Percentiles rank a stretch among this genome's conserved stretches.
phyloP scores from a whole-genome alignment of 1,139 yeast species.

The Magnusiomyces tetraspermus region DNA sequence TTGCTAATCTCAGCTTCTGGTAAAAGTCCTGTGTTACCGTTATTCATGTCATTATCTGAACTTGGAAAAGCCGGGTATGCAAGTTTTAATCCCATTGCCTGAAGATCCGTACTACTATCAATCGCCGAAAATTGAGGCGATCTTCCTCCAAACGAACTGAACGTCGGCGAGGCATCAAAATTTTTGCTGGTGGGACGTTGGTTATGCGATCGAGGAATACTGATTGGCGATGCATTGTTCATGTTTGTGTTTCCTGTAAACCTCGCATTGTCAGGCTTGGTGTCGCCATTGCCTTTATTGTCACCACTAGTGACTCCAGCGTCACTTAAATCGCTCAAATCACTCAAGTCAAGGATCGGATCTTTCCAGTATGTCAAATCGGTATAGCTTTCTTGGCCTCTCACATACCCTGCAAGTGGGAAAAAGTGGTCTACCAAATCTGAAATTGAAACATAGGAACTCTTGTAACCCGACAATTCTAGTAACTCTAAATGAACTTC shows the following conservation, averaged over 20 bases:
- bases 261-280: not conserved
- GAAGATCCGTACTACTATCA: too few relatives aligned
- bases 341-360: conserved; percentile 58
- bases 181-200: too few relatives aligned
- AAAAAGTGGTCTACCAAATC: conserved; percentile 95
- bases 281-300: conserved; percentile 19
- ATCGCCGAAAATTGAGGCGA: too few relatives aligned
- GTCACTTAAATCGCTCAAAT: conserved; percentile 36
- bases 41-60: too few relatives aligned
- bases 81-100: too few relatives aligned
- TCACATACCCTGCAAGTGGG: conserved; percentile 49
- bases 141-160: too few relatives aligned
- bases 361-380: conserved; percentile 92
- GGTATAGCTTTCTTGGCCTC: conserved; percentile 47
- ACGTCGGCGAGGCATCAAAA: too few relatives aligned
- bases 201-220: too few relatives aligned
- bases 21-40: too few relatives aligned
- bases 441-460: conserved; percentile 80
- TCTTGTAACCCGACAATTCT: conserved; percentile 86
- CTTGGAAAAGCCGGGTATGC: too few relatives aligned
- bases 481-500: conserved; percentile 96
- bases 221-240: too few relatives aligned
- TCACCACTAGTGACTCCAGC: conserved; percentile 20
- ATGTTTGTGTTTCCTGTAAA: too few relatives aligned
- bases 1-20: not conserved